phyloP scores from a whole-genome alignment of 2,329 filamentous ascomycete species.

The Septoria linicola region DNA sequence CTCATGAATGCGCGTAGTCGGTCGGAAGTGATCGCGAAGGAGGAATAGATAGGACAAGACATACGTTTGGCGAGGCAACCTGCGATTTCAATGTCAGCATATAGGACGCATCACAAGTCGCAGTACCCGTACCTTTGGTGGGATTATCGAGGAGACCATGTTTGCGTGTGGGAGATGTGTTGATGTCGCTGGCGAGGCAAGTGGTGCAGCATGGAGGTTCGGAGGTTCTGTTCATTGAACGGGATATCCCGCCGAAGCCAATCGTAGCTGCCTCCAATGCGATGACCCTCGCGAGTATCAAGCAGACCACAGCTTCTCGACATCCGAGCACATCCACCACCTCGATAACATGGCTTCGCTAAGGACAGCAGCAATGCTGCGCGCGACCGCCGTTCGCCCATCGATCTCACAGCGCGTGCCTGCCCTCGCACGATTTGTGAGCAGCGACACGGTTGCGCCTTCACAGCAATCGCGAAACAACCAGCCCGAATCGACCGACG shows the following conservation, averaged over 20 bases:
- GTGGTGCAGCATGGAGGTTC: slow-evolving; percentile 11
- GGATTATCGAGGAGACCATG: slow-evolving; percentile 83
- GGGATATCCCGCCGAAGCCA: slow-evolving; percentile 4
- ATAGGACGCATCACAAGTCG: slow-evolving; percentile 30
- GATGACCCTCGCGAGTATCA: slow-evolving; percentile 14
- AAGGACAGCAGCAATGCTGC: slow-evolving; percentile 42
- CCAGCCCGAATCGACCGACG: slow-evolving; percentile 18
- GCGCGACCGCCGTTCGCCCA: slow-evolving; percentile 37
- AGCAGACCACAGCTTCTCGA: no score
- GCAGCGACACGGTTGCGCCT: slow-evolving; percentile 17
- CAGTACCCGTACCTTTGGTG: slow-evolving; percentile 78
- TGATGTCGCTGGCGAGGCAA: slow-evolving; percentile 21
- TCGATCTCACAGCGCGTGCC: slow-evolving; percentile 28
- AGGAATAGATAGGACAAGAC: slow-evolving; percentile 37
- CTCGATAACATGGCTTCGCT: slow-evolving; percentile 29
- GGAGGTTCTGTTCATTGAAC: neutral
- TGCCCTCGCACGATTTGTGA: slow-evolving; percentile 25
- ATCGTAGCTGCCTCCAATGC: slow-evolving; percentile 11
- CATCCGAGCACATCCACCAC: no score
- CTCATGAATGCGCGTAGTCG: neutral
- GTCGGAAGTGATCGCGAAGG: slow-evolving; percentile 12
- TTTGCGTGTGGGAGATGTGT: slow-evolving; percentile 27
- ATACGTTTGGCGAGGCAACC: slow-evolving; percentile 83
- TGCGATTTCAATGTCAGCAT: slow-evolving; percentile 42
- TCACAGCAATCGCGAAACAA: slow-evolving; percentile 18